Evolutionary conservation across 106 monocot genomes (phyloP), one percentile per base, ranked within the genome.

Genomic region (Dactylorhiza incarnata): DNA sequence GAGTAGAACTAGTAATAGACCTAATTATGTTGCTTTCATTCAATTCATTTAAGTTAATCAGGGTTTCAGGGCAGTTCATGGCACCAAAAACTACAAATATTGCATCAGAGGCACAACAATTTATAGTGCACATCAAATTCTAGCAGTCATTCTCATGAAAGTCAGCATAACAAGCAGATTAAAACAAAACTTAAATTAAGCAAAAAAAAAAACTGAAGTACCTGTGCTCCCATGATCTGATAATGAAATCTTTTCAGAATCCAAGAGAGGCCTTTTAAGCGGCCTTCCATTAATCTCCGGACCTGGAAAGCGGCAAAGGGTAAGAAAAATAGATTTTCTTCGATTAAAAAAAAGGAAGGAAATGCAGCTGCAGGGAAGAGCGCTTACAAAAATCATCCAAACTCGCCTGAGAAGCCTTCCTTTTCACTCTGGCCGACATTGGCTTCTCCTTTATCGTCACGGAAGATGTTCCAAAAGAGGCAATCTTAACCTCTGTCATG

Each of bases 261-360:
- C 89, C 77, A 92, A 66, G 22, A 81, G 22, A 20, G 80, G 16
- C 83, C 55, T 81, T 66, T 92, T 92, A 6, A 73, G 24, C 22
- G 89, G 87, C 78, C 87, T 83, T 54, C 87, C 92, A 70, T 80
- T 85, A 23, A 92, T 87, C 78, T 92, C 87, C 52, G 87, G 43
- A 89, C 87, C 92, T 92, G 45, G 12, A 80, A 73, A 75, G n/a
- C 63, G 45, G 61, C 10, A 9, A 19, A 49, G 0, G 0, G 47
- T 13, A 14, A 67, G 3, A 50, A 16, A 25, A 47, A 11, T 8
- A 51, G 56, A 52, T 49, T 45, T 24, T 14, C 15, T 15, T 10
- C 53, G 5, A 75, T 0, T 10, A 10, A 37, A 22, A 77, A 25
- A 47, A 76, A 59, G 0, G 20, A 73, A 23, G 25, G 10, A 24